phyloP scores from a whole-genome alignment of 2,329 filamentous ascomycete species.

The Aspergillus hortae region DNA sequence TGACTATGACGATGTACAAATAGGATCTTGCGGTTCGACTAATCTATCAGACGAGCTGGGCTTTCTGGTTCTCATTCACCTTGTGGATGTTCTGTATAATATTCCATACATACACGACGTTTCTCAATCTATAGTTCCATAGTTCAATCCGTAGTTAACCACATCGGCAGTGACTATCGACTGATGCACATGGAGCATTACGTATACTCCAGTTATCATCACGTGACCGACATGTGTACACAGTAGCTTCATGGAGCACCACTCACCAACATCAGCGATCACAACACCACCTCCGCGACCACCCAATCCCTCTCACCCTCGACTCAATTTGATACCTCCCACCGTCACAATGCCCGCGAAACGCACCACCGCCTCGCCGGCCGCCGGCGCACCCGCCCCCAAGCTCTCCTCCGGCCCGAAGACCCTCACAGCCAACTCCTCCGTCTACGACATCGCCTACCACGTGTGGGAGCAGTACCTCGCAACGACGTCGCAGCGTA shows the following conservation, averaged over 20 bases:
- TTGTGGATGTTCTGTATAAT: no score
- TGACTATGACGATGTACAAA: neutral
- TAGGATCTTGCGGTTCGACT: neutral
- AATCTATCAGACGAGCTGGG: neutral
- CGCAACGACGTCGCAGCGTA: conserved; percentile 78
- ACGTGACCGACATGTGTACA: conserved; percentile 10
- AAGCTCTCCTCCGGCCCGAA: conserved; percentile 32
- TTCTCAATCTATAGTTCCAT: no score
- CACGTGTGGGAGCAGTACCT: conserved; percentile 77
- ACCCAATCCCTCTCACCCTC: neutral
- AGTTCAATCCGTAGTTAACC: no score
- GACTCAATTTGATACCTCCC: neutral
- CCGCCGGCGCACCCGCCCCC: conserved; percentile 17
- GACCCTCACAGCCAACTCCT: conserved; percentile 38
- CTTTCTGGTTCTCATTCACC: no score
- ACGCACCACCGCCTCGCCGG: conserved; percentile 19
- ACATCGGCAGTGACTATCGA: no score
- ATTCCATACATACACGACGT: no score
- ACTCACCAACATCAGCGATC: neutral
- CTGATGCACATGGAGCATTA: neutral
- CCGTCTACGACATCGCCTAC: conserved; percentile 56
- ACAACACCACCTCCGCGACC: neutral
- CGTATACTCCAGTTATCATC: neutral
- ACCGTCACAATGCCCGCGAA: conserved; percentile 18
- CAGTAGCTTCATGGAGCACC: conserved; percentile 11